Percentiles rank a stretch among this genome's conserved stretches.
Evolutionary conservation across 2,329 filamentous ascomycete genomes (phyloP).

Genomic region (Exophiala mesophila): DNA sequence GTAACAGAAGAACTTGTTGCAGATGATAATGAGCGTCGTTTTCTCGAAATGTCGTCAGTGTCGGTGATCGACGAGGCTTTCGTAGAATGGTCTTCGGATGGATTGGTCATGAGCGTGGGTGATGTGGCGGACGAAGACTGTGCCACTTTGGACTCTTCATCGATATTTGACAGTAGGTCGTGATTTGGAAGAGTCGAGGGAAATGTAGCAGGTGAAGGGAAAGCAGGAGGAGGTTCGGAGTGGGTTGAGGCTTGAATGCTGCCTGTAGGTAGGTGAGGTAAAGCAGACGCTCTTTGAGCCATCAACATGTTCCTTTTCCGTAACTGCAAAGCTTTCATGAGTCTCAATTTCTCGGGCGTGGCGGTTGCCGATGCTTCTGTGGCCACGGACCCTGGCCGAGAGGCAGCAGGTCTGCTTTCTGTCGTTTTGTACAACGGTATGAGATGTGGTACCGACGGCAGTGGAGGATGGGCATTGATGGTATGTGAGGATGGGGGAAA

Average conservation of each 20-base stretch:
- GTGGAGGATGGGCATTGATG: constrained; percentile 17
- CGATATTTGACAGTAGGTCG: constrained; percentile 18
- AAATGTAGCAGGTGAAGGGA: constrained; percentile 5
- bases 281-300: constrained; percentile 25
- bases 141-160: constrained; percentile 26
- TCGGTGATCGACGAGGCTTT: constrained; percentile 32
- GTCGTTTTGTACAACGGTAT: constrained; percentile 13
- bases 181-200: constrained; percentile 15
- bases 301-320: constrained; percentile 69
- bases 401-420: constrained; percentile 16
- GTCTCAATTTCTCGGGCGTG: constrained; percentile 82
- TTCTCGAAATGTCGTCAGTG: constrained; percentile 19
- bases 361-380: constrained; percentile 36
- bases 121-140: constrained; percentile 29
- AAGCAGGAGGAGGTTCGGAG: constrained; percentile 12
- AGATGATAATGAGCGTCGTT: constrained; percentile 24
- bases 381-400: constrained; percentile 17
- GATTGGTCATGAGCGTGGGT: constrained; percentile 27
- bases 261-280: constrained; percentile 1
- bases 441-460: constrained; percentile 21
- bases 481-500: constrained; percentile 20
- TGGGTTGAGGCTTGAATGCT: constrained; percentile 9
- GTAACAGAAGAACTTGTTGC: constrained; percentile 25
- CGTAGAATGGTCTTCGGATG: constrained; percentile 30
- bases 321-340: constrained; percentile 92